Conservation (phyloP, 164 flowering plant genomes). For the Malania oleifera region DNA sequence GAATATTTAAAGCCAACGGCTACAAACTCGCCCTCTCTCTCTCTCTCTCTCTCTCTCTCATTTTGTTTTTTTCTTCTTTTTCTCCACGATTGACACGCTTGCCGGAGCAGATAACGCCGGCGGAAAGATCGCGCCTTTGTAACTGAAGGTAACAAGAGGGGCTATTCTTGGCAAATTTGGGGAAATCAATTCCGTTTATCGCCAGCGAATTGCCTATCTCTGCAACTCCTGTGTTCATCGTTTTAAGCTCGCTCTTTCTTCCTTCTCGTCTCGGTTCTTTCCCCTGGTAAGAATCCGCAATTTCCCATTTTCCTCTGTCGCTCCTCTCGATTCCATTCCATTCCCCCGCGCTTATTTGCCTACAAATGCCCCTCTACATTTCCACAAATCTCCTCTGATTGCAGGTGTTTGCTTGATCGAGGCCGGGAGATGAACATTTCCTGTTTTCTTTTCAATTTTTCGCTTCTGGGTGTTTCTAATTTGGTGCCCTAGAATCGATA, state of each 20-base stretch:
- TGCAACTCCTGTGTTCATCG: background rate
- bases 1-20: constrained; percentile 28
- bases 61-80: background rate
- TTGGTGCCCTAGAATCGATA: background rate
- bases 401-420: background rate
- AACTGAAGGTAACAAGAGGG: background rate
- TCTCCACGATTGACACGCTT: background rate
- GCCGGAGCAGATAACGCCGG: constrained; percentile 13
- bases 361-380: no score
- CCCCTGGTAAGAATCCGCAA: constrained; percentile 23
- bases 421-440: background rate
- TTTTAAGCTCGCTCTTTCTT: constrained; percentile 2
- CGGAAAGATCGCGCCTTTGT: constrained; percentile 10
- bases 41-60: background rate
- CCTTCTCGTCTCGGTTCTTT: constrained; percentile 23
- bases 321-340: background rate
- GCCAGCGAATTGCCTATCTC: constrained; percentile 14
- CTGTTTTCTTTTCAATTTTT: background rate
- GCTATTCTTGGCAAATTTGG: no score
- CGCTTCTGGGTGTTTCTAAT: background rate
- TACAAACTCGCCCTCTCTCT: constrained; percentile 6
- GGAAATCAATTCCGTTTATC: background rate
- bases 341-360: background rate
- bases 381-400: background rate
- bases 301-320: constrained; percentile 2